Evolutionary conservation across 345 rosid species (phyloP).

Genomic region (Microcos paniculata): DNA sequence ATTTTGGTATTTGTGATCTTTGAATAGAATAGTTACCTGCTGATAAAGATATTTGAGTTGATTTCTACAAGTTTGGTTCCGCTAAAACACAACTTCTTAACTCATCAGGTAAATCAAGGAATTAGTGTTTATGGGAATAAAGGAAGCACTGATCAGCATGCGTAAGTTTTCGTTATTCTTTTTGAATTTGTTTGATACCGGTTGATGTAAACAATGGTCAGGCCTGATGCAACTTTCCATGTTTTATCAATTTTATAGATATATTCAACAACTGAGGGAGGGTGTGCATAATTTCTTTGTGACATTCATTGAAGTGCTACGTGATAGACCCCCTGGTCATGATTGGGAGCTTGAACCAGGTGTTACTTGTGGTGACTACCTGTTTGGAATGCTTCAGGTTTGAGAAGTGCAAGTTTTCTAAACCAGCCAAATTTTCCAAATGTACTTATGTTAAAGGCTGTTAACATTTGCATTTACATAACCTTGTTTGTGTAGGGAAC

Average conservation of each 20-base stretch:
- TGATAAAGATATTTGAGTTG: not conserved
- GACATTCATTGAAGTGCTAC: slow-evolving; percentile 93
- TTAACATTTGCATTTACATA: not conserved
- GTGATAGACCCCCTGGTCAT: slow-evolving; percentile 98
- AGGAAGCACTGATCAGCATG: slow-evolving; percentile 99
- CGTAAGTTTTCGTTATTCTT: slow-evolving; percentile 54
- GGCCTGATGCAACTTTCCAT: slow-evolving; percentile 9
- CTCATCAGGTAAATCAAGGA: slow-evolving; percentile 92
- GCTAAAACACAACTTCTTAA: slow-evolving; percentile 16
- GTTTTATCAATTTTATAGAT: slow-evolving; percentile 41
- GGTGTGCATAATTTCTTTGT: slow-evolving; percentile 97
- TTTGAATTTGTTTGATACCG: not conserved
- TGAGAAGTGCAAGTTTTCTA: slow-evolving; percentile 16
- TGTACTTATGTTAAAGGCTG: not conserved
- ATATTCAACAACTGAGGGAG: slow-evolving; percentile 98
- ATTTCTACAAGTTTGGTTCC: not conserved
- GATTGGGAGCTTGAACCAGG: slow-evolving; percentile 99
- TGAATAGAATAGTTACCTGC: not conserved
- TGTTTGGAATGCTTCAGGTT: slow-evolving; percentile 99
- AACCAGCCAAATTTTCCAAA: not conserved
- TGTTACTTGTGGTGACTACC: slow-evolving; percentile 97
- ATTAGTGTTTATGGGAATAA: slow-evolving; percentile 94
- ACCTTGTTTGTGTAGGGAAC: slow-evolving; percentile 68
- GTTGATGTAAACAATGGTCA: not conserved
- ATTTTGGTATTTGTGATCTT: not conserved